Percentiles rank a stretch among this genome's conserved stretches.
phyloP scores from a whole-genome alignment of 306 rosid genomes.

The Inga laurina region DNA sequence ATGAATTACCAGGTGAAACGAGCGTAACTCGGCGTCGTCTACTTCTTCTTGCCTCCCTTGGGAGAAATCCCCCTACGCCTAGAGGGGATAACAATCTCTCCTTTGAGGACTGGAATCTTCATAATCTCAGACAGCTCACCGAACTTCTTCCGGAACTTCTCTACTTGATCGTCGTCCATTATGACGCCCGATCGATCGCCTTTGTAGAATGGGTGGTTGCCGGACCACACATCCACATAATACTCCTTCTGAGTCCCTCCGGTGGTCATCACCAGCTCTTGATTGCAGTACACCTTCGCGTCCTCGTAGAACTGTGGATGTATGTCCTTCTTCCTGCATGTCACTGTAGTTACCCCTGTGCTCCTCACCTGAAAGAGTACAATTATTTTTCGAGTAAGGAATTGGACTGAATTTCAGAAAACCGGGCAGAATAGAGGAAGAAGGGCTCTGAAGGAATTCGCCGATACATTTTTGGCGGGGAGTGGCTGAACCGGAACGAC shows the following conservation, averaged over 20 bases:
- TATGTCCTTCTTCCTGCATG: slow-evolving; percentile 87
- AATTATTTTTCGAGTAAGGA: not conserved
- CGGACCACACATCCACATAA: slow-evolving; percentile 92
- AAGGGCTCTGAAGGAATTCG: not conserved
- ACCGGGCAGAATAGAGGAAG: not conserved
- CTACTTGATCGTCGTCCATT: slow-evolving; percentile 81
- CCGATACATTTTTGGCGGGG: slow-evolving; percentile 7
- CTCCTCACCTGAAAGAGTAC: slow-evolving; percentile 32
- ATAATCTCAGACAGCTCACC: slow-evolving; percentile 60
- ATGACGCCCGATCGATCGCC: slow-evolving; percentile 66
- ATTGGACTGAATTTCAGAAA: not conserved
- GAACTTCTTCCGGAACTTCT: slow-evolving; percentile 91
- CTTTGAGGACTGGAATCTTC: slow-evolving; percentile 86
- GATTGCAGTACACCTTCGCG: slow-evolving; percentile 85
- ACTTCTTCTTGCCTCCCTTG: slow-evolving; percentile 86
- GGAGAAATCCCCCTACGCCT: slow-evolving; percentile 54
- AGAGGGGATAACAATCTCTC: slow-evolving; percentile 75
- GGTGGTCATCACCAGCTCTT: slow-evolving; percentile 80
- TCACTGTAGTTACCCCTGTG: slow-evolving; percentile 41
- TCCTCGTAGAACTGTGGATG: slow-evolving; percentile 79
- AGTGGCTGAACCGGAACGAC: slow-evolving; percentile 26
- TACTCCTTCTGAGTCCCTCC: slow-evolving; percentile 97
- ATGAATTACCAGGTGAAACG: not conserved
- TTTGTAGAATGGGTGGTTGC: slow-evolving; percentile 92
- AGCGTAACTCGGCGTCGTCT: not conserved